Base-by-base conservation (phyloP, 177 flowering plant genomes). In the Vitis hybrid region DNA sequence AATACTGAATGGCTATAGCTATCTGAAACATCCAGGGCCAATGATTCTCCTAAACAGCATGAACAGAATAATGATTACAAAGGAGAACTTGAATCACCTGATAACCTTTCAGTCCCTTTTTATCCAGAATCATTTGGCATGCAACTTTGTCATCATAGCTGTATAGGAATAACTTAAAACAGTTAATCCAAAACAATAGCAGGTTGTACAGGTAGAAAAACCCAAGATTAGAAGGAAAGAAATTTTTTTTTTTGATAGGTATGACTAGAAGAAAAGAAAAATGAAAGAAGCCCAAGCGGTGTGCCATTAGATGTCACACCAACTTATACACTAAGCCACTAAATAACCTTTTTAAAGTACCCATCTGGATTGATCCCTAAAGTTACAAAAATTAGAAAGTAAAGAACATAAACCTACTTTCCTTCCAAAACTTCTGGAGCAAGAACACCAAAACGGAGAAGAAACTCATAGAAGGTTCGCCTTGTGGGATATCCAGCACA, bases 401-500 rank as follows among this genome's bases (percentile, higher is more conserved):
- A 10, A 61, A 12, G 10, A 45, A 39, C 3, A 11, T 63, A 2
- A 16, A 81, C 89, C 77, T 85, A 89, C 94, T 80, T 93, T 80
- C 96, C 97, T 2, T 90, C 98, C 80, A 94, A 71, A 73, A 88
- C 93, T 71, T 92, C 97, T 1, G 98, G 97, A 74, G 92, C 92
- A 74, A 93, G 94, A 74, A 92, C 88, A 73, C 97, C 97, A 84
- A 93, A 93, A 31, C 98, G 90, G 62, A 80, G 83, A 73, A 93
- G 94, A 78, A 93, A 93, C 72, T 93, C 98, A 88, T 93, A 87
- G 72, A 93, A 93, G 76, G 97, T 90, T 56, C 97, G 83, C 74
- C 94, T 86, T 14, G 98, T 94, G 52, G 98, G 98, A 82, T 94
- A 94, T 56, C 98, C 98, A 76, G 97, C 97, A 85, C 98, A 94